Conservation (phyloP, 768 basidiomycete genomes). For the Suillus plorans region DNA sequence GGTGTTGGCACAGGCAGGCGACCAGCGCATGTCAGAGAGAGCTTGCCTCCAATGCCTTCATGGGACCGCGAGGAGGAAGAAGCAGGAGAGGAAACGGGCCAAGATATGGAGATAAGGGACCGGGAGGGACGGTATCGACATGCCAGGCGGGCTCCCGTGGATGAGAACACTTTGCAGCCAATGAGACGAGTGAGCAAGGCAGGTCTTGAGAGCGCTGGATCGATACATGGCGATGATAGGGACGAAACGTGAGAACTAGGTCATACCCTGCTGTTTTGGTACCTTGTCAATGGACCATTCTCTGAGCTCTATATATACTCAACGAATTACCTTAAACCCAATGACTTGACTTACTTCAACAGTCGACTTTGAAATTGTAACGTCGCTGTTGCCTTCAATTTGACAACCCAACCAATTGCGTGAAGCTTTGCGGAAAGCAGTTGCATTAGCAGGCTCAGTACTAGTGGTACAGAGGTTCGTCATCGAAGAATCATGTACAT, state of each 20-base stretch:
- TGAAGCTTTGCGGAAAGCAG: background rate
- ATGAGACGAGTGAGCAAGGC: slow-evolving; percentile 91
- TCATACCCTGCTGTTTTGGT: background rate
- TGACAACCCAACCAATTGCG: background rate
- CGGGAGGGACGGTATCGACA: slow-evolving; percentile 83
- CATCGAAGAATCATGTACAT: background rate
- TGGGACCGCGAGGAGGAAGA: slow-evolving; percentile 22
- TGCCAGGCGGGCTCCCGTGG: slow-evolving; percentile 82
- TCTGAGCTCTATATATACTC: background rate
- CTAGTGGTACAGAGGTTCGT: background rate
- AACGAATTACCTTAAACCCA: background rate
- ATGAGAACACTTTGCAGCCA: slow-evolving; percentile 87
- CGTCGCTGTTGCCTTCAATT: background rate
- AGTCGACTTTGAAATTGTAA: background rate
- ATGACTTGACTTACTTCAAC: background rate
- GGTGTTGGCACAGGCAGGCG: slow-evolving; percentile 38
- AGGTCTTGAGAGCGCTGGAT: slow-evolving; percentile 74
- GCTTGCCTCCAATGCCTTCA: slow-evolving; percentile 42
- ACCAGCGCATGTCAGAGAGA: slow-evolving; percentile 70
- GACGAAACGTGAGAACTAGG: background rate
- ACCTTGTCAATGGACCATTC: background rate
- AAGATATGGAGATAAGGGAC: slow-evolving; percentile 91
- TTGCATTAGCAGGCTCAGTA: background rate
- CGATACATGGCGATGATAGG: background rate
- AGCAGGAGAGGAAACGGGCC: slow-evolving; percentile 48